Conservation (phyloP, 768 basidiomycete genomes). For the Piloderma croceum region DNA sequence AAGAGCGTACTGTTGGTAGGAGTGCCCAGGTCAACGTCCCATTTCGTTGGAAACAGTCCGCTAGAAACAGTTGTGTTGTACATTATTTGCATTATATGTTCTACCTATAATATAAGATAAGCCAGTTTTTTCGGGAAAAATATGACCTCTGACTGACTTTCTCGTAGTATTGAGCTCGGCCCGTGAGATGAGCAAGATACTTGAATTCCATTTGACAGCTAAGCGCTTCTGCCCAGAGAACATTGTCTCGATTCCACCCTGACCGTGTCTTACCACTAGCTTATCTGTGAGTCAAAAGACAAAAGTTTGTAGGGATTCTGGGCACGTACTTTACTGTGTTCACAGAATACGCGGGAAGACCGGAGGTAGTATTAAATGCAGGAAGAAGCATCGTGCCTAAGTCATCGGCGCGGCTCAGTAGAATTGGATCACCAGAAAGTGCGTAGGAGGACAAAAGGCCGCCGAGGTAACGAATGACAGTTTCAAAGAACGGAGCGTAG, state of each 20-base stretch:
- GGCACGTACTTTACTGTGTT: constrained; percentile 29
- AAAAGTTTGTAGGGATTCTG: constrained; percentile 1
- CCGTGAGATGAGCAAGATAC: constrained; percentile 46
- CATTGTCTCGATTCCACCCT: constrained; percentile 22
- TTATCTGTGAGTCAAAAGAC: constrained; percentile 2
- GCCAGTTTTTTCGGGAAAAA: not conserved
- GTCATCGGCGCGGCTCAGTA: constrained; percentile 61
- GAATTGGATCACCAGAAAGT: constrained; percentile 55
- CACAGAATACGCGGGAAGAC: constrained; percentile 46
- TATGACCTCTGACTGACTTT: constrained; percentile 14
- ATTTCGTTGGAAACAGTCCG: constrained; percentile 21
- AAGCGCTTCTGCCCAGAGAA: constrained; percentile 36
- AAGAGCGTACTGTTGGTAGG: constrained; percentile 16
- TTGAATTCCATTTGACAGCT: constrained; percentile 49
- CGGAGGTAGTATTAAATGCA: constrained; percentile 37
- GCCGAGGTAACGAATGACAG: constrained; percentile 72
- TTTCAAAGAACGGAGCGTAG: constrained; percentile 62
- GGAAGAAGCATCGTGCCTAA: constrained; percentile 45
- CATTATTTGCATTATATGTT: constrained; percentile 23
- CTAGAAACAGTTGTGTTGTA: constrained; percentile 6
- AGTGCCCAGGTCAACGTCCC: constrained; percentile 15
- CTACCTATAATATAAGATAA: constrained; percentile 12
- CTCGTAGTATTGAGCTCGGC: constrained; percentile 31
- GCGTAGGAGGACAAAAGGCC: constrained; percentile 74
- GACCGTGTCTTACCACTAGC: constrained; percentile 29